A percentile compares a stretch with the other conserved stretches of the same genome.
Evolutionary conservation across 768 basidiomycete genomes (phyloP).

Genomic region (Macrocybe gigantea): DNA sequence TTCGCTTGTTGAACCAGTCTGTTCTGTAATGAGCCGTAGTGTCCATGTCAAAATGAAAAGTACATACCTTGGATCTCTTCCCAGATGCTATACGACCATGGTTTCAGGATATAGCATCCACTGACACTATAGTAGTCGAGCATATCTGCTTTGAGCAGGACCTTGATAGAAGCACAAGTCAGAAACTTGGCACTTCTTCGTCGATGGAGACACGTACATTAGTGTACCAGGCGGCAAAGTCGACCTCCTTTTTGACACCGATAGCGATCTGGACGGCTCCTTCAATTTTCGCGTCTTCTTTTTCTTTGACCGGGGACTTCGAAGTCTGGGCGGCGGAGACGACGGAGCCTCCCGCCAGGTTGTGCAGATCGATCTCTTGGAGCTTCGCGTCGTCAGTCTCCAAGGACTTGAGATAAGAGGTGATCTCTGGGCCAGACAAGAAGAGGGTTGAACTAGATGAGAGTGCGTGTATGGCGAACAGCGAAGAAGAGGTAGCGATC

Average conservation of each 20-base stretch:
- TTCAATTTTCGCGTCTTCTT: slow-evolving; percentile 77
- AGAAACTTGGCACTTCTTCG: neutral
- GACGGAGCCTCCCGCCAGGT: slow-evolving; percentile 36
- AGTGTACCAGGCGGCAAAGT: slow-evolving; percentile 93
- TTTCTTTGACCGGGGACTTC: slow-evolving; percentile 43
- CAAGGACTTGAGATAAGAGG: slow-evolving; percentile 63
- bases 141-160: slow-evolving; percentile 98
- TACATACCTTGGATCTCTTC: slow-evolving; percentile 83
- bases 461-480: slow-evolving; percentile 72
- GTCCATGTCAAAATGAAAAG: neutral
- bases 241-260: slow-evolving; percentile 92
- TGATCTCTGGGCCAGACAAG: slow-evolving; percentile 71
- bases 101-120: slow-evolving; percentile 97
- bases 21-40: neutral
- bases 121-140: slow-evolving; percentile 98
- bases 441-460: slow-evolving; percentile 72
- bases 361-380: slow-evolving; percentile 68
- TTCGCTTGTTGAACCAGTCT: slow-evolving; percentile 92
- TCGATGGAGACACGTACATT: slow-evolving; percentile 44
- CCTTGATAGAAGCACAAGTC: slow-evolving; percentile 38
- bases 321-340: slow-evolving; percentile 32
- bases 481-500: slow-evolving; percentile 60
- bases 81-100: slow-evolving; percentile 98
- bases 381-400: slow-evolving; percentile 62
- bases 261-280: slow-evolving; percentile 90